These are phyloP conservation scores for Zygotorulaspora mrakii DNA, from an alignment of 1,139 yeast species.

Conservation along the genomic window DNA sequence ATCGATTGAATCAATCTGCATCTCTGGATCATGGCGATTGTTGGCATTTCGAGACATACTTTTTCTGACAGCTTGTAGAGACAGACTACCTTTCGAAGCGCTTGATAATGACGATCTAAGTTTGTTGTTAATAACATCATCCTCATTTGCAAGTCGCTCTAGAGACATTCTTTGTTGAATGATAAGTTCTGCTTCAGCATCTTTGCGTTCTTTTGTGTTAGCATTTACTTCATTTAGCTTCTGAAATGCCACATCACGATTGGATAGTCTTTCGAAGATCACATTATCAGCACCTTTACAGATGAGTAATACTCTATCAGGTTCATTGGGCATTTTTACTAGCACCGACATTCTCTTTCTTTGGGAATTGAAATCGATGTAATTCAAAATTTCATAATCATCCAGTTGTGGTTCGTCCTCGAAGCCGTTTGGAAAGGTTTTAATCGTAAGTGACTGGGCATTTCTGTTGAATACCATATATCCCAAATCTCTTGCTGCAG, in stretches of 20 bases:
- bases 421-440: constrained; percentile 82
- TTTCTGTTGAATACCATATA: constrained; percentile 71
- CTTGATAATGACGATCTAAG: constrained; percentile 21
- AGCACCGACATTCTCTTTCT: constrained; percentile 95
- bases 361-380: constrained; percentile 78
- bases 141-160: constrained; percentile 27
- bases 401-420: constrained; percentile 61
- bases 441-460: constrained; percentile 55
- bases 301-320: constrained; percentile 63
- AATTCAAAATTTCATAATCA: constrained; percentile 67
- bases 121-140: constrained; percentile 18
- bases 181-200: constrained; percentile 77
- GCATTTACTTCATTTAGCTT: constrained; percentile 64
- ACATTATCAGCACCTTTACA: constrained; percentile 97
- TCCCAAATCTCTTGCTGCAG: constrained; percentile 94
- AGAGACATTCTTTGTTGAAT: constrained; percentile 47
- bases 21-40: constrained; percentile 35
- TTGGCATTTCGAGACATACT: constrained; percentile 27
- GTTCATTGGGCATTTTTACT: constrained; percentile 64
- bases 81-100: constrained; percentile 39
- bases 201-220: constrained; percentile 60
- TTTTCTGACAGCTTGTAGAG: constrained; percentile 34
- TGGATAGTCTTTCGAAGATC: constrained; percentile 69
- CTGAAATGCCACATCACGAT: constrained; percentile 53
- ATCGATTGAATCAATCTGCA: constrained; percentile 50